Evolutionary conservation across 768 basidiomycete species (phyloP).

Genomic region (Pleurotus salmoneostramineus): DNA sequence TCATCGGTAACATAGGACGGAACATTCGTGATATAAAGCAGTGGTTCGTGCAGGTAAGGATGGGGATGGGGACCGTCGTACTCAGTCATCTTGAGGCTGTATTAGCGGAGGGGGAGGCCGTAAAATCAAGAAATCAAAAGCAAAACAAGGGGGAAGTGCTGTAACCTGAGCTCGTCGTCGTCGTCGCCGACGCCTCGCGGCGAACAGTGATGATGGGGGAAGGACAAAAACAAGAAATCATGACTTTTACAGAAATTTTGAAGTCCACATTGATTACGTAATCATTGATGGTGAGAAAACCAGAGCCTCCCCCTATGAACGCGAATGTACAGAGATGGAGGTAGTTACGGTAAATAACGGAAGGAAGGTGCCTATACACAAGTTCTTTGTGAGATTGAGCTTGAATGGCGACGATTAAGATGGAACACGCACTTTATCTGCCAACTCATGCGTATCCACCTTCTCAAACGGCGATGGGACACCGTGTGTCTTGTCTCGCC

Average conservation of each 20-base stretch:
- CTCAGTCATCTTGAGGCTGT: constrained; percentile 36
- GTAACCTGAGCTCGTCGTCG: constrained; percentile 1
- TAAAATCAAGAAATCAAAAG: constrained; percentile 12
- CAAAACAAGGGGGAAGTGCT: constrained; percentile 7
- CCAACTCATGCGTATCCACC: constrained; percentile 61
- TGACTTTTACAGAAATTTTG: constrained; percentile 5
- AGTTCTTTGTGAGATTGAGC: background rate
- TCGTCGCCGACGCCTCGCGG: constrained; percentile 9
- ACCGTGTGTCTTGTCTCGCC: constrained; percentile 51
- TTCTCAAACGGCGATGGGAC: constrained; percentile 38
- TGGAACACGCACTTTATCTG: constrained; percentile 50
- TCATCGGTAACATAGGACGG: constrained; percentile 74
- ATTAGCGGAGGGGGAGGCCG: constrained; percentile 13
- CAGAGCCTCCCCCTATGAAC: too few species aligned
- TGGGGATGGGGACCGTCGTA: constrained; percentile 50
- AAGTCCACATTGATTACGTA: constrained; percentile 6
- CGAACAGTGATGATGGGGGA: constrained; percentile 1
- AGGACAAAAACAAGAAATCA: background rate
- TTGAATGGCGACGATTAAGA: background rate
- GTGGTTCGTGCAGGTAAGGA: constrained; percentile 81
- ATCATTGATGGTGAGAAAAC: background rate
- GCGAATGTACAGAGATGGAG: background rate
- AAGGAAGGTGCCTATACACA: constrained; percentile 52
- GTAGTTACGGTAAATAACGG: constrained; percentile 43
- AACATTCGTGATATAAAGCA: constrained; percentile 77